Conservation (phyloP, 139 green algal species). For the Micractinium conductrix region DNA sequence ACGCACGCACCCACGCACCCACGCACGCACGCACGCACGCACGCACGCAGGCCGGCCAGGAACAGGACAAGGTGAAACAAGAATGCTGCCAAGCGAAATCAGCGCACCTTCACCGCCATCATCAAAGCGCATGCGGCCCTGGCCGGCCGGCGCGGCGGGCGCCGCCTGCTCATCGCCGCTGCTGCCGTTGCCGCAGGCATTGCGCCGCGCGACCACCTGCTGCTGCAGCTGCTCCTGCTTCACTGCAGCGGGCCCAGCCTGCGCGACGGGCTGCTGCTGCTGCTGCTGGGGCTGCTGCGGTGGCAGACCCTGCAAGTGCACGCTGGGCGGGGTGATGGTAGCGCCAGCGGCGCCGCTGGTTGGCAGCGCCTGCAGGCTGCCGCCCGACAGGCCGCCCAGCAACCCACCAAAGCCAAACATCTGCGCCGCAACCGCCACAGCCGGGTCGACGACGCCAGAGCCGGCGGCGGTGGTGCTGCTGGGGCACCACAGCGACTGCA, state of each 20-base stretch:
- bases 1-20: no score
- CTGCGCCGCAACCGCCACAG: not conserved
- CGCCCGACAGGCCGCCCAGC: no score
- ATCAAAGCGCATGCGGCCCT: not conserved
- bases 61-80: not conserved
- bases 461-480: not conserved
- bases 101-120: not conserved
- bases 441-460: not conserved
- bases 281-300: not conserved
- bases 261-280: not conserved
- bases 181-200: not conserved
- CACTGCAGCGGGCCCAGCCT: not conserved
- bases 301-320: not conserved
- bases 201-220: not conserved
- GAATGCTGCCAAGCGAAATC: not conserved
- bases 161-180: not conserved
- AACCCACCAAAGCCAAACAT: not conserved
- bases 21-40: no score
- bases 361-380: slow-evolving; percentile 2
- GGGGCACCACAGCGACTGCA: not conserved
- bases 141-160: no score
- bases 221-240: not conserved
- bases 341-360: not conserved
- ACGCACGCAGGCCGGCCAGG: not conserved
- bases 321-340: not conserved